Percentiles rank a stretch among this genome's conserved stretches.
These are phyloP conservation scores for Beauveria asiatica DNA, from an alignment of 2,329 filamentous ascomycete genomes.

Conservation along the genomic window DNA sequence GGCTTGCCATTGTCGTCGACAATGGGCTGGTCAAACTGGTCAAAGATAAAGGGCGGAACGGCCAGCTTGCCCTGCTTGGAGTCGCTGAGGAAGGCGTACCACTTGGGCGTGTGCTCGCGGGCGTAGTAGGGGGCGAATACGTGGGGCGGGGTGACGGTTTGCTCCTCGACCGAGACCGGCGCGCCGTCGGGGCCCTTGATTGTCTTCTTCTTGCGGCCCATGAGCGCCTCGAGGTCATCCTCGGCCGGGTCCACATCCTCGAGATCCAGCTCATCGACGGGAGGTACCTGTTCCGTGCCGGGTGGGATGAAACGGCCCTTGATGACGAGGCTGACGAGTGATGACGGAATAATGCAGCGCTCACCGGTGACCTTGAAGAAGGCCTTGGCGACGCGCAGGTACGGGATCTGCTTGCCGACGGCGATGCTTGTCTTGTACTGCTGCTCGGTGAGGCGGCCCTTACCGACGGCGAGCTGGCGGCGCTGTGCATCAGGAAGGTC, in stretches of 20 bases:
- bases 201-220: slow-evolving; percentile 64
- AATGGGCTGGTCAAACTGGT: slow-evolving; percentile 81
- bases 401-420: slow-evolving; percentile 77
- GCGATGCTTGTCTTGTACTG: slow-evolving; percentile 69
- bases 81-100: slow-evolving; percentile 92
- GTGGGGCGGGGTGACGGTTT: slow-evolving; percentile 70
- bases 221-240: slow-evolving; percentile 78
- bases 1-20: slow-evolving; percentile 73
- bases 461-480: slow-evolving; percentile 60
- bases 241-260: slow-evolving; percentile 90
- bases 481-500: slow-evolving; percentile 67
- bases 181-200: slow-evolving; percentile 55
- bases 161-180: slow-evolving; percentile 46
- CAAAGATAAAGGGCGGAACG: slow-evolving; percentile 93
- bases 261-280: slow-evolving; percentile 68
- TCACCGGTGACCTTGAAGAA: slow-evolving; percentile 99
- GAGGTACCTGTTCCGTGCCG: slow-evolving; percentile 65
- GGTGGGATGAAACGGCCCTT: slow-evolving; percentile 92
- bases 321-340: slow-evolving; percentile 86
- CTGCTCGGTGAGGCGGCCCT: slow-evolving; percentile 60
- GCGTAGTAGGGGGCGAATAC: slow-evolving; percentile 85
- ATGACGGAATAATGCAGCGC: slow-evolving; percentile 82
- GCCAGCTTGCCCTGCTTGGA: slow-evolving; percentile 92
- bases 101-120: slow-evolving; percentile 80
- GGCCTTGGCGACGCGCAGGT: slow-evolving; percentile 76